Percentiles rank a stretch among this genome's conserved stretches.
These are phyloP conservation scores for Podospora tetraspora DNA, from an alignment of 495 filamentous ascomycete species.

Conservation along the genomic window DNA sequence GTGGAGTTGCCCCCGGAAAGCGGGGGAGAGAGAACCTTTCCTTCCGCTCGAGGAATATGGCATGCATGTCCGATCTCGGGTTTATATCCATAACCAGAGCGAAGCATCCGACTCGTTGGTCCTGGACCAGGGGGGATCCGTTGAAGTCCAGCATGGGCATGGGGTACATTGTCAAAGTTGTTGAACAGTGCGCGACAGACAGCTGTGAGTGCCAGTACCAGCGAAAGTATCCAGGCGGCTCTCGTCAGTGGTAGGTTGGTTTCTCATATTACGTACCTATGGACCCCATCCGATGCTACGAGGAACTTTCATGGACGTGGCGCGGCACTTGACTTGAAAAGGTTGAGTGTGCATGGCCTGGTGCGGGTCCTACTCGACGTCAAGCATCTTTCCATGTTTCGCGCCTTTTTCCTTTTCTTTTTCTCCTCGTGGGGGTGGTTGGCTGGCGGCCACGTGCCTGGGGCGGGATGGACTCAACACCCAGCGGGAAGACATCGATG, in stretches of 20 bases:
- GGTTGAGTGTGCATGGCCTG: background rate
- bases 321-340: background rate
- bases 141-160: too few species aligned
- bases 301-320: background rate
- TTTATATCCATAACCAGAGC: background rate
- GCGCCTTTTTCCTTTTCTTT: background rate
- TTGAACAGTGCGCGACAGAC: too few species aligned
- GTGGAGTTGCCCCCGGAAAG: background rate
- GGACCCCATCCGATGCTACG: background rate
- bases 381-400: background rate
- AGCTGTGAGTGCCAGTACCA: too few species aligned
- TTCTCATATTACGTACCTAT: background rate
- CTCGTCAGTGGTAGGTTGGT: background rate
- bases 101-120: too few species aligned
- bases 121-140: too few species aligned
- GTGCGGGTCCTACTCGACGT: too few species aligned
- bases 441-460: background rate
- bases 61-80: background rate
- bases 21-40: too few species aligned
- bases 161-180: too few species aligned
- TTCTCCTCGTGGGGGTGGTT: background rate
- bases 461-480: background rate
- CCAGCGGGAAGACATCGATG: background rate
- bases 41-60: too few species aligned
- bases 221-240: too few species aligned